Conservation (phyloP, 805 yeast species). For the Isabelozyma pseudorhagii region DNA sequence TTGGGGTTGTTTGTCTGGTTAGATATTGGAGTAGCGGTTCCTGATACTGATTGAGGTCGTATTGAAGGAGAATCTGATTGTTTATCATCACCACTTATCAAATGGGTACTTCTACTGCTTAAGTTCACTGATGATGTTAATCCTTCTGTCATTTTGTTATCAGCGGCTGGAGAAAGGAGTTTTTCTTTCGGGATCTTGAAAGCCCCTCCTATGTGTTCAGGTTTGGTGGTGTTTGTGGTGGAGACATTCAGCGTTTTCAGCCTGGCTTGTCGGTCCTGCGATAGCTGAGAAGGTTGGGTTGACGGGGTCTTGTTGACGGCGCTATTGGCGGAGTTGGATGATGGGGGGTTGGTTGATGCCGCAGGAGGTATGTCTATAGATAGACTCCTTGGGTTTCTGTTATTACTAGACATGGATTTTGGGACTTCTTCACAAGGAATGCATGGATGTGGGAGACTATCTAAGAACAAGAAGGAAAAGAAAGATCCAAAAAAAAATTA, state of each 20-base stretch:
- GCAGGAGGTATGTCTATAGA: constrained; percentile 1
- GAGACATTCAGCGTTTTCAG: too few relatives aligned
- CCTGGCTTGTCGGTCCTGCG: too few relatives aligned
- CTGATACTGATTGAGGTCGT: background rate
- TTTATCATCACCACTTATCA: background rate
- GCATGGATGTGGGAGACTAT: too few relatives aligned
- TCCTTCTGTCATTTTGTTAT: background rate
- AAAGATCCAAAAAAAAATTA: too few relatives aligned
- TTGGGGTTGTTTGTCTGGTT: too few relatives aligned
- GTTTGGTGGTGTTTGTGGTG: background rate
- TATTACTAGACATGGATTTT: constrained; percentile 1
- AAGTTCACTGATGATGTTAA: background rate
- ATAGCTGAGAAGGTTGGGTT: too few relatives aligned
- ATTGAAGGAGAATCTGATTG: background rate
- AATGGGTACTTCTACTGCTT: background rate
- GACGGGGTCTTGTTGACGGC: too few relatives aligned
- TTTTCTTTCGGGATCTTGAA: constrained; percentile 1
- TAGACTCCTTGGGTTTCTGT: constrained; percentile 2
- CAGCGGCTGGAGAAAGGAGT: background rate
- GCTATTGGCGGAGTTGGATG: too few relatives aligned
- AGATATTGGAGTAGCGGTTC: background rate
- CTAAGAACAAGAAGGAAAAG: too few relatives aligned
- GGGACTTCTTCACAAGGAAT: too few relatives aligned
- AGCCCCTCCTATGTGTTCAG: background rate
- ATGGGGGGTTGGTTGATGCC: too few relatives aligned